These are phyloP conservation scores for Tritrichomonas foetus DNA, from an alignment of 208 protist species.

Conservation along the genomic window DNA sequence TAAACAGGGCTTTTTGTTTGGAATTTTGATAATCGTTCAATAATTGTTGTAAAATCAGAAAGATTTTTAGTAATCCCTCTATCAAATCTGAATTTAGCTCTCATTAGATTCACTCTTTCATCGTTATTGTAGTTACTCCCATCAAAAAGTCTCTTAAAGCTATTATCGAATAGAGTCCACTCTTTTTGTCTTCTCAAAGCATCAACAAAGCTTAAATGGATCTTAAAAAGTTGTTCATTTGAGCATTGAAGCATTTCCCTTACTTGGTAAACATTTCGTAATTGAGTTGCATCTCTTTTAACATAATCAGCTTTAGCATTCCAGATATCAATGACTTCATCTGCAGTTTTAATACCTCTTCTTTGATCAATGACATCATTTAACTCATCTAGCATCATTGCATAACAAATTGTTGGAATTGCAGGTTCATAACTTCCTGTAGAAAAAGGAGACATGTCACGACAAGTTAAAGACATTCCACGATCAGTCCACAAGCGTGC, in stretches of 20 bases:
- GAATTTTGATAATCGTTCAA: background rate
- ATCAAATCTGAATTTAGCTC: background rate
- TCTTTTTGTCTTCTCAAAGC: background rate
- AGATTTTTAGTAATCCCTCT: background rate
- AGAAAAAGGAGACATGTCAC: background rate
- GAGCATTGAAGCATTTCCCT: background rate
- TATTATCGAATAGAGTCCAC: background rate
- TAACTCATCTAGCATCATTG: background rate
- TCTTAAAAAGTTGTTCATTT: background rate
- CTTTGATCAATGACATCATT: background rate
- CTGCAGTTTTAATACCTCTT: background rate
- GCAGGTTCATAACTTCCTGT: conserved; percentile 14
- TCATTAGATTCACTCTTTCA: background rate
- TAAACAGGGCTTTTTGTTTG: background rate
- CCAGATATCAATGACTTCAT: background rate
- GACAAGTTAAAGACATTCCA: background rate
- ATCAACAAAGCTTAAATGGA: background rate
- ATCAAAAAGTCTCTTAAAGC: background rate
- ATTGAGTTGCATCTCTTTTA: background rate
- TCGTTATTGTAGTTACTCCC: background rate
- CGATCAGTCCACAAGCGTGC: background rate
- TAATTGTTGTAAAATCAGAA: background rate
- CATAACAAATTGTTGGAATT: background rate
- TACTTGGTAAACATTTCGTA: background rate
- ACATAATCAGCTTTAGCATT: background rate